phyloP scores from a whole-genome alignment of 2,329 filamentous ascomycete species.

The Beauveria asiatica region DNA sequence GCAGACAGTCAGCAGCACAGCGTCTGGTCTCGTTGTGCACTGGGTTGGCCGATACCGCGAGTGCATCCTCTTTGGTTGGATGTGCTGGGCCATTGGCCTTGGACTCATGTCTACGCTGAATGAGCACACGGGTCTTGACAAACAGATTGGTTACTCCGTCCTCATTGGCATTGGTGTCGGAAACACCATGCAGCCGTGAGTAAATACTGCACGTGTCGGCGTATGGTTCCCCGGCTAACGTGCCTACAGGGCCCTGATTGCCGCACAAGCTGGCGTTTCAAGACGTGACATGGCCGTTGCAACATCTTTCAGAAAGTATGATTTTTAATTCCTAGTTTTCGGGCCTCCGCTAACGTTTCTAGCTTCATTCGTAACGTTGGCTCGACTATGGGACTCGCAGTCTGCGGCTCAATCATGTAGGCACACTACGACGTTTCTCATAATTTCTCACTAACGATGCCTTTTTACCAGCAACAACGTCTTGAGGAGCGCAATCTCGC shows the following conservation, averaged over 20 bases:
- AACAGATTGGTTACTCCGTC: conserved; percentile 46
- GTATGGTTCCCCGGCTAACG: background rate
- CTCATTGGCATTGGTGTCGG: conserved; percentile 44
- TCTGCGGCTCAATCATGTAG: conserved; percentile 31
- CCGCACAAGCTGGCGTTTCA: conserved; percentile 49
- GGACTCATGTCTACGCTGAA: conserved; percentile 45
- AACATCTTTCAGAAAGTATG: conserved; percentile 35
- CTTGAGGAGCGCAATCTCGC: conserved; percentile 21
- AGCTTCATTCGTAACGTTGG: conserved; percentile 34
- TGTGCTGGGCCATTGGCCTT: conserved; percentile 42
- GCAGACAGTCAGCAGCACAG: conserved; percentile 37
- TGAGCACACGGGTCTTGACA: conserved; percentile 36
- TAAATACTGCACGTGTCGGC: background rate
- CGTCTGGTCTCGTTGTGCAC: conserved; percentile 43
- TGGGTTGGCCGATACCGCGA: conserved; percentile 45
- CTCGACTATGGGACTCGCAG: conserved; percentile 29
- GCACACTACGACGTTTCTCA: background rate
- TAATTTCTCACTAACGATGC: background rate
- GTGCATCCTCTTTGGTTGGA: conserved; percentile 45
- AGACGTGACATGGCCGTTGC: conserved; percentile 34
- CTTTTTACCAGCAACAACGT: conserved; percentile 29
- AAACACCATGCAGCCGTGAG: conserved; percentile 42
- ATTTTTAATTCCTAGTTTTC: background rate
- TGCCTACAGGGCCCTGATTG: conserved; percentile 32
- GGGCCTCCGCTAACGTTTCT: background rate